These are phyloP conservation scores for Herpetomonas samuelpessoai DNA, from an alignment of 208 protist genomes.

Conservation along the genomic window DNA sequence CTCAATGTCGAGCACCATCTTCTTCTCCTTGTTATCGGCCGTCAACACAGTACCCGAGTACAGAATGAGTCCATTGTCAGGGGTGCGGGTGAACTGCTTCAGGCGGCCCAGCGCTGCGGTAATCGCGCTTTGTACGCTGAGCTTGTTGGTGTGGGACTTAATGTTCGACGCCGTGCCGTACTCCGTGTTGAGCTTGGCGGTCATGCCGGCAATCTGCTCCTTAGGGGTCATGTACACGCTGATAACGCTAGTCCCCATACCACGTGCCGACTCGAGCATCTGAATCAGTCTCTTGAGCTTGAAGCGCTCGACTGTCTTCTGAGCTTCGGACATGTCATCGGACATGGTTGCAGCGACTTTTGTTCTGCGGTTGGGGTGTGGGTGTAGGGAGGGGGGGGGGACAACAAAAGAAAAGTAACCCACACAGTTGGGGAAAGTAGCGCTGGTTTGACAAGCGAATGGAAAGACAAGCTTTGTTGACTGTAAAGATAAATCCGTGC, in stretches of 20 bases:
- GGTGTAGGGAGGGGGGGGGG: neutral
- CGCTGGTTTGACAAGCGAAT: constrained; percentile 2
- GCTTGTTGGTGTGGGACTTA: constrained; percentile 99
- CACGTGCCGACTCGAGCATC: constrained; percentile 96
- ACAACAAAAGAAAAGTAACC: neutral
- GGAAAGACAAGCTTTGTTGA: neutral
- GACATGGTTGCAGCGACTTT: constrained; percentile 17
- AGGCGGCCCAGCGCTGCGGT: constrained; percentile 88
- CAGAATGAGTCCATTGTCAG: constrained; percentile 97
- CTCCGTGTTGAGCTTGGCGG: constrained; percentile 99
- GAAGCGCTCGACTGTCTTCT: constrained; percentile 97
- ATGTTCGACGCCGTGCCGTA: constrained; percentile 99
- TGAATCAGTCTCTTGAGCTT: constrained; percentile 99
- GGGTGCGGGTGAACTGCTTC: constrained; percentile 93
- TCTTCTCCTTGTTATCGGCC: constrained; percentile 99
- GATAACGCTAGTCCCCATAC: constrained; percentile 99
- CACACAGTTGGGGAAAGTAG: neutral
- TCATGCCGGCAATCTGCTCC: constrained; percentile 96
- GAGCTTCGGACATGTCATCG: constrained; percentile 76
- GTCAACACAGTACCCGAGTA: constrained; percentile 99
- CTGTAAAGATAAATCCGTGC: no score
- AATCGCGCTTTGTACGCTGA: constrained; percentile 90
- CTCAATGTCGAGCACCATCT: constrained; percentile 99
- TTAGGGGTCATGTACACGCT: constrained; percentile 99
- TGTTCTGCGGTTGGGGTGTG: constrained; percentile 4